Conservation (phyloP, 176 grass and related monocot species). For the Aegilops speltoides region DNA sequence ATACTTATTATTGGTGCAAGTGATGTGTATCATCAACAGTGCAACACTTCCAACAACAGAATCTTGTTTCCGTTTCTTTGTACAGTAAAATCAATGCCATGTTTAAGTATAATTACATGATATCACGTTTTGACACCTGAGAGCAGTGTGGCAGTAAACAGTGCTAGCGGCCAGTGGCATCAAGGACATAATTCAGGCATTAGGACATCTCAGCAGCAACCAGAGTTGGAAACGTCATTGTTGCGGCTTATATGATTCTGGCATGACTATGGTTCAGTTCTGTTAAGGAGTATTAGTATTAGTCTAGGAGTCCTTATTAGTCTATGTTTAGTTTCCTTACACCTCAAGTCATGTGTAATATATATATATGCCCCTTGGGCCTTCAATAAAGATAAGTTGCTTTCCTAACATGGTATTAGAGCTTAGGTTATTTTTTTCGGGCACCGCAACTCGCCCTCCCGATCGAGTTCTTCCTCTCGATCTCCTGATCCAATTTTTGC, state of each 20-base stretch:
- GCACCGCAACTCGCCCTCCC: too few species aligned
- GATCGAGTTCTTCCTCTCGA: too few species aligned
- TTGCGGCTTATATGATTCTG: not conserved
- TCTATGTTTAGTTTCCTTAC: too few species aligned
- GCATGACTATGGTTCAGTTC: not conserved
- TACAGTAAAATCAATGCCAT: not conserved
- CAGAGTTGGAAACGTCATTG: slow-evolving; percentile 15
- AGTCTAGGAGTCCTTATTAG: too few species aligned
- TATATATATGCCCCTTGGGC: too few species aligned
- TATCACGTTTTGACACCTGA: slow-evolving; percentile 8
- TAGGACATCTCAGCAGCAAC: slow-evolving; percentile 4
- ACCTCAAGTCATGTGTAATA: too few species aligned
- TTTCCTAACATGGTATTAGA: too few species aligned
- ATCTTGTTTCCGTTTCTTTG: not conserved
- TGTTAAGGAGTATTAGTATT: too few species aligned
- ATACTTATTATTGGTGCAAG: not conserved
- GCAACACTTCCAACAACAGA: not conserved
- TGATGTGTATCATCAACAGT: not conserved
- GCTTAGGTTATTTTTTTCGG: too few species aligned
- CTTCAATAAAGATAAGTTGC: too few species aligned
- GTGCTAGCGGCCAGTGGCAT: not conserved
- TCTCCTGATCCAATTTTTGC: too few species aligned
- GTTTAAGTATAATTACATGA: not conserved
- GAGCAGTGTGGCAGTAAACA: not conserved
- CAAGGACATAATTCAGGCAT: not conserved